Percentiles rank a stretch among this genome's conserved stretches.
Evolutionary conservation across 2,329 filamentous ascomycete species (phyloP).

Genomic region (Trichoderma oligosporum): DNA sequence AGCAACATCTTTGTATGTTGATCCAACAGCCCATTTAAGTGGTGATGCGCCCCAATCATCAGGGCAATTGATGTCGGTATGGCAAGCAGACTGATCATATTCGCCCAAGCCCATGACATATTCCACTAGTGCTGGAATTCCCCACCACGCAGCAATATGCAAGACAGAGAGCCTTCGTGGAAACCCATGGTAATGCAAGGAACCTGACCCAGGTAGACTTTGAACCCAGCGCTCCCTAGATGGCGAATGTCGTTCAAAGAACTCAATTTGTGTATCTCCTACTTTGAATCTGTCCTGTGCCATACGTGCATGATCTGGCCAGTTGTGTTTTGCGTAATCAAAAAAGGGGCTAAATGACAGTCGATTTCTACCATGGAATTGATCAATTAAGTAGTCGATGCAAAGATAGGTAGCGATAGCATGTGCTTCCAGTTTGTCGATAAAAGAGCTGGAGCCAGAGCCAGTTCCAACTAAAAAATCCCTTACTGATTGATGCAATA

Average conservation of each 20-base stretch:
- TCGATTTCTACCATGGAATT: not conserved
- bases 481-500: constrained; percentile 22
- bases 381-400: not conserved
- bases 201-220: no score
- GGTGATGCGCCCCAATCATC: no score
- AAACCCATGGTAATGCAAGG: not conserved
- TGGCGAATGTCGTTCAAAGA: constrained; percentile 14
- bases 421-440: not conserved
- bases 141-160: constrained; percentile 19
- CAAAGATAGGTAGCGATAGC: not conserved
- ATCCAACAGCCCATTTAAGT: no score
- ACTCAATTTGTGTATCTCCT: not conserved
- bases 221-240: constrained; percentile 11
- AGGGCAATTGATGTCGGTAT: no score
- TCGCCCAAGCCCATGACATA: not conserved
- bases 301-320: constrained; percentile 14
- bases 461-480: constrained; percentile 20
- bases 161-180: constrained; percentile 5
- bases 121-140: constrained; percentile 12
- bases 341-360: not conserved
- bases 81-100: no score
- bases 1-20: no score
- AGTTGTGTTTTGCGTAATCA: constrained; percentile 2
- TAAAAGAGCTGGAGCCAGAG: not conserved
- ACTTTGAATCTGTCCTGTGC: constrained; percentile 14